phyloP scores from a whole-genome alignment of 163 green algal species.

The Scenedesmus sp. region DNA sequence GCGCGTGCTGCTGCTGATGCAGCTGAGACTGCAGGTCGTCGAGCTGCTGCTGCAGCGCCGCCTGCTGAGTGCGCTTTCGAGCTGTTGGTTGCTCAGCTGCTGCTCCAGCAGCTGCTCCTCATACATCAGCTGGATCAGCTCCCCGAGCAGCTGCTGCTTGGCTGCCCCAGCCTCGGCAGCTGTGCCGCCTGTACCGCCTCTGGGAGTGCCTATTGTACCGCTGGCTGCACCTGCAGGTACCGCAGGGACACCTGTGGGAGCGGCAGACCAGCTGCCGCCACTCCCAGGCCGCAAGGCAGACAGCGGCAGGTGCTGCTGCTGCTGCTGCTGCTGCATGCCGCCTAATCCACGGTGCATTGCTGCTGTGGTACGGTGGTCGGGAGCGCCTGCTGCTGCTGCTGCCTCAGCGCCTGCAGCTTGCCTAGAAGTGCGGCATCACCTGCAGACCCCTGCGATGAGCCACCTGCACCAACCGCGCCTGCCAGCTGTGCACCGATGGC shows the following conservation, averaged over 20 bases:
- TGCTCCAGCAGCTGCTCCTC: conserved; percentile 45
- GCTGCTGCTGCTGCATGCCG: not conserved
- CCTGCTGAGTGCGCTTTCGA: conserved; percentile 11
- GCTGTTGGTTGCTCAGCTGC: conserved; percentile 40
- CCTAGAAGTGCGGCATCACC: not conserved
- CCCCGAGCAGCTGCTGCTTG: conserved; percentile 31
- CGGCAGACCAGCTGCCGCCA: not conserved
- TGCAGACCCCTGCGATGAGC: not conserved
- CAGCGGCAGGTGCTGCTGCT: not conserved
- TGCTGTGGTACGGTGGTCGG: too few relatives aligned
- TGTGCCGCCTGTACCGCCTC: not conserved
- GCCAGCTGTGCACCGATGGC: not conserved
- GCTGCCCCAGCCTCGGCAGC: conserved; percentile 16
- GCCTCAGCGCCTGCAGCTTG: not conserved
- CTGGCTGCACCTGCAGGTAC: not conserved
- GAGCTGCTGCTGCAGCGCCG: conserved; percentile 12
- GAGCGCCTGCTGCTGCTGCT: conserved; percentile 5
- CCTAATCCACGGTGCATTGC: not conserved
- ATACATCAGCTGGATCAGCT: conserved; percentile 46
- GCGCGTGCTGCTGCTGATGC: conserved; percentile 9
- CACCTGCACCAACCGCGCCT: not conserved
- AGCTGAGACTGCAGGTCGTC: conserved; percentile 26
- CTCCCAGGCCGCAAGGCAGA: not conserved
- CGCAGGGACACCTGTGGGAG: not conserved
- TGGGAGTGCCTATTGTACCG: not conserved